Conservation (phyloP, 345 rosid genomes). For the Ceriops zippeliana region DNA sequence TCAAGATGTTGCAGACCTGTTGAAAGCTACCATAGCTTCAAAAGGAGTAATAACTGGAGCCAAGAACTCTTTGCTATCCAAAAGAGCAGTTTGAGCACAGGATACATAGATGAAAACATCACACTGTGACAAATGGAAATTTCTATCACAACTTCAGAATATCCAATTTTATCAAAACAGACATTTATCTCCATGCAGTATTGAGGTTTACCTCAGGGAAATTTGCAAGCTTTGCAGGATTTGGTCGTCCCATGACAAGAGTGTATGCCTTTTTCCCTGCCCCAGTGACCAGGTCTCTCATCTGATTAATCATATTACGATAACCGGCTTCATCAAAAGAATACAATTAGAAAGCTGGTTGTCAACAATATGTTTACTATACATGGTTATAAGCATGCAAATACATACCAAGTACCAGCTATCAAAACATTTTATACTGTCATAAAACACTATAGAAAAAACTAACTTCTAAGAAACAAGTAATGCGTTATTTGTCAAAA, state of each 20-base stretch:
- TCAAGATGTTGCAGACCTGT: slow-evolving; percentile 40
- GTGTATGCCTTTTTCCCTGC: slow-evolving; percentile 85
- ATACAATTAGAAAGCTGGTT: slow-evolving; percentile 4
- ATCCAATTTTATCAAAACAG: slow-evolving; percentile 5
- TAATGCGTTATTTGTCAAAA: background rate
- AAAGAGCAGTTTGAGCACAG: slow-evolving; percentile 86
- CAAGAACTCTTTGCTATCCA: slow-evolving; percentile 90
- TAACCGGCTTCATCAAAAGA: slow-evolving; percentile 72
- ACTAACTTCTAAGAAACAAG: too few relatives aligned
- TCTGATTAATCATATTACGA: slow-evolving; percentile 79
- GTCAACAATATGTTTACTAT: slow-evolving; percentile 7
- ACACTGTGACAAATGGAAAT: slow-evolving; percentile 45
- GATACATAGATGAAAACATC: slow-evolving; percentile 81
- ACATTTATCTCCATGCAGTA: background rate
- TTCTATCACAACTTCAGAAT: slow-evolving; percentile 6
- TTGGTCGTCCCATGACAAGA: slow-evolving; percentile 91
- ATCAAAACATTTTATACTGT: background rate
- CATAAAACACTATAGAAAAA: background rate
- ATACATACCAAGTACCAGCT: background rate
- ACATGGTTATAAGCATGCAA: background rate
- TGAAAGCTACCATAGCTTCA: slow-evolving; percentile 87
- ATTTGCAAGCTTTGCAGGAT: slow-evolving; percentile 94
- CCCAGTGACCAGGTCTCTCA: slow-evolving; percentile 64
- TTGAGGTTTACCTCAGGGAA: slow-evolving; percentile 67
- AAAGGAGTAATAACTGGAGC: slow-evolving; percentile 91